Evolutionary conservation across 495 filamentous ascomycete species (phyloP), one percentile per base, ranked within the genome.

Genomic region (Entonaema liquescens): DNA sequence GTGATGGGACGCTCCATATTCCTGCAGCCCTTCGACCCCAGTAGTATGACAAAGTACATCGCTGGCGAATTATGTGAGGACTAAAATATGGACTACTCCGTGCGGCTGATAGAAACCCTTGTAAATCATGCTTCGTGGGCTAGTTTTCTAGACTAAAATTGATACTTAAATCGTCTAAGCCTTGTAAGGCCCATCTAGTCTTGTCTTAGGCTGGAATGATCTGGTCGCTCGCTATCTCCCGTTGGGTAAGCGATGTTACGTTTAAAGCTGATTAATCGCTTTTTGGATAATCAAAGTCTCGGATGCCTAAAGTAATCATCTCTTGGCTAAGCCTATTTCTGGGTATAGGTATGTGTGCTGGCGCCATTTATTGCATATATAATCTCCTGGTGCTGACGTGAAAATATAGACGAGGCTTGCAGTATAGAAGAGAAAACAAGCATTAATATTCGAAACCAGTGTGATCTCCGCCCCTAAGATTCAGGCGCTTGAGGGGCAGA

Each of bases 31-130:
- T 23, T 47, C 2, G 42, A 19, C 11, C 42, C 42, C 9, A 21
- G 42, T 23, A 15, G 31, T 2, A 7, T 26, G 12, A 59, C 5
- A 49, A 70, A 61, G 61, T 64, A 28, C 67, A 60, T 49, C 15
- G 4, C 21, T 23, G 23, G 52, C 63, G 31, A 64, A 67, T 72
- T 6, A 26, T 31, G 49, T 60, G 69, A 49, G 59, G 68, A 47
- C 33, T 59, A 44, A 44, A 67, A 44, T 47, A 59, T 63, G 54
- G 64, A 25, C 23, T 60, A 42, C 64, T 65, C 31, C 17, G 65
- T 73, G 70, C 65, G 70, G 70, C 70, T 73, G 70, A 73, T 38
- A 36, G 54, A 53, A 17, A 54, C 38, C 49, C 53, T 52, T 25
- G 15, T 57, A 54, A 28, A 49, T 52, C 54, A 23, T 60, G 19